Conservation (phyloP, 176 grass and related monocot species). For the Avena atlantica region DNA sequence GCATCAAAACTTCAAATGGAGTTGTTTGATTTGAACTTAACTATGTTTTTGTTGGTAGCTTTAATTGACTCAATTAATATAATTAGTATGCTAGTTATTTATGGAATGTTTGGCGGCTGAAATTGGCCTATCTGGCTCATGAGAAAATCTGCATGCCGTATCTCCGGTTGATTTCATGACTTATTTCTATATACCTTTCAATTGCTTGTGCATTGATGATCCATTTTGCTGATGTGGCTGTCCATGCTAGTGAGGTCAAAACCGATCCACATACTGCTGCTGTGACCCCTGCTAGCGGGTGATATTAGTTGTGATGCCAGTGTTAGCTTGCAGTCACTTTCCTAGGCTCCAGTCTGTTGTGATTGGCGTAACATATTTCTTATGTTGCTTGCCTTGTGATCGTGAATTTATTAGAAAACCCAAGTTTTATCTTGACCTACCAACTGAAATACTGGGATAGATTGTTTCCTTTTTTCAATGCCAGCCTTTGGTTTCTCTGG, state of each 20-base stretch:
- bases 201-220: neutral
- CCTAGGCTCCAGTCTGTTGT: neutral
- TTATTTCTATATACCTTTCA: neutral
- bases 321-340: neutral
- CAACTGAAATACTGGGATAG: neutral
- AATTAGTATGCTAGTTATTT: conserved; percentile 16
- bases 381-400: neutral
- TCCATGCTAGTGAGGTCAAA: neutral
- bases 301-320: neutral
- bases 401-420: neutral
- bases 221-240: neutral
- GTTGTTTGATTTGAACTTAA: conserved; percentile 19
- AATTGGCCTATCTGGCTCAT: neutral
- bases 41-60: neutral
- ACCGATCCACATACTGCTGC: neutral
- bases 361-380: neutral
- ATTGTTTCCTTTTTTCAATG: conserved; percentile 6
- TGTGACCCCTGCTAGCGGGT: neutral
- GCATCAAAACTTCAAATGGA: neutral
- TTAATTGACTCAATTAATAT: conserved; percentile 4
- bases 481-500: neutral
- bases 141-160: neutral
- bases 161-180: conserved; percentile 10
- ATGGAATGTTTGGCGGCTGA: neutral
- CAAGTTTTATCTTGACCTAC: conserved; percentile 11